Conservation (phyloP, 129 eudicot genomes). For the Pseudognaphalium luteoalbum region DNA sequence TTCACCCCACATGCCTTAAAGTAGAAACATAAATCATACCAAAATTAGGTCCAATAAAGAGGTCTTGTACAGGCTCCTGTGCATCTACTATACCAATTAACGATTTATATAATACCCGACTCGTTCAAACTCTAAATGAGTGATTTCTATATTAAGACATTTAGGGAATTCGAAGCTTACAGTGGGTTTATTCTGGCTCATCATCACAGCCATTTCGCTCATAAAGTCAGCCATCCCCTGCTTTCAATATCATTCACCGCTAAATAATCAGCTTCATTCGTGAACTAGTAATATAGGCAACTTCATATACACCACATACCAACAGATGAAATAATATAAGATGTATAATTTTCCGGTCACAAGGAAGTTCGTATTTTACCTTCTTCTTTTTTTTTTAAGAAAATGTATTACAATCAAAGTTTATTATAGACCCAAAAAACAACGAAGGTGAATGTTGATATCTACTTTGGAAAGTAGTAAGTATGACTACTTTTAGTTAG, state of each 20-base stretch:
- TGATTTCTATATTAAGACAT: background rate
- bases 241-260: conserved; percentile 21
- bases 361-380: too few relatives aligned
- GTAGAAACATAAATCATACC: background rate
- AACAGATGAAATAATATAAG: too few relatives aligned
- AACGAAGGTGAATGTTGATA: background rate
- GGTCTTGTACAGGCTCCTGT: background rate
- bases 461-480: conserved; percentile 5
- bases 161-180: conserved; percentile 38
- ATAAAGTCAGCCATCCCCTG: conserved; percentile 92
- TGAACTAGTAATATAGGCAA: background rate
- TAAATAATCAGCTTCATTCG: conserved; percentile 9
- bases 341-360: too few relatives aligned
- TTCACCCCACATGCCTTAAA: conserved; percentile 9
- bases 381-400: too few relatives aligned
- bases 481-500: background rate
- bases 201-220: conserved; percentile 81
- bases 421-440: background rate
- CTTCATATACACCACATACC: too few relatives aligned
- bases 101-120: background rate
- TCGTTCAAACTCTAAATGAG: background rate
- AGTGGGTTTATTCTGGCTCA: conserved; percentile 60
- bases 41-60: background rate
- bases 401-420: background rate
- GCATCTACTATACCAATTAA: background rate